phyloP scores from a whole-genome alignment of 495 filamentous ascomycete species.

The Echria macrotheca region DNA sequence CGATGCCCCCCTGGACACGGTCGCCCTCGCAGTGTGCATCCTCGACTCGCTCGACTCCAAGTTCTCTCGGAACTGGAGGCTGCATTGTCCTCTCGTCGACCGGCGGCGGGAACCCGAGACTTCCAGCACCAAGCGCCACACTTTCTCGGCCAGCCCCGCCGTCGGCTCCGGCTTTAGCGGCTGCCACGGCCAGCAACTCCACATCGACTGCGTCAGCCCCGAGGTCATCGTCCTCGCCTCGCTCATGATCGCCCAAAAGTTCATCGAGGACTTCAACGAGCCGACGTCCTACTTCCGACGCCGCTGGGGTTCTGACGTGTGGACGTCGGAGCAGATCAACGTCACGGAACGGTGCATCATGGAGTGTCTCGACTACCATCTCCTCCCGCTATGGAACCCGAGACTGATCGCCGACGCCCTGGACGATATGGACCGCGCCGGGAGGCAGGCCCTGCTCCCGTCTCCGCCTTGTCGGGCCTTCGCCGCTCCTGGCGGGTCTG shows the following conservation, averaged over 20 bases:
- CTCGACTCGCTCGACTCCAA: constrained; percentile 50
- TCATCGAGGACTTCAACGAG: constrained; percentile 44
- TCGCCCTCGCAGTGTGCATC: constrained; percentile 51
- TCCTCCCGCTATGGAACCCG: constrained; percentile 46
- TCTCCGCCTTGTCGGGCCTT: too few relatives aligned
- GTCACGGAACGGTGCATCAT: constrained; percentile 50
- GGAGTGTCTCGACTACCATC: constrained; percentile 48
- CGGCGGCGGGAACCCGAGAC: constrained; percentile 8
- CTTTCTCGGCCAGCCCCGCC: constrained; percentile 32
- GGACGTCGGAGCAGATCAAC: constrained; percentile 51
- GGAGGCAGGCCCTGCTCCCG: constrained; percentile 27
- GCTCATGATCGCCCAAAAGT: constrained; percentile 48
- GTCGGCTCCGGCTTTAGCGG: background rate
- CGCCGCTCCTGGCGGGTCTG: constrained; percentile 13
- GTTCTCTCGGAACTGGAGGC: constrained; percentile 50
- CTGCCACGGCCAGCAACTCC: constrained; percentile 25
- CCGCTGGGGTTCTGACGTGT: constrained; percentile 42
- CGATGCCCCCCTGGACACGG: constrained; percentile 42
- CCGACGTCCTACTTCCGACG: constrained; percentile 38
- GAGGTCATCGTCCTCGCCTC: constrained; percentile 48
- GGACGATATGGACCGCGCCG: constrained; percentile 50
- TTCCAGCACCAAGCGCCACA: constrained; percentile 38
- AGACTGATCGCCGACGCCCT: constrained; percentile 43
- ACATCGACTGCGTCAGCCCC: constrained; percentile 50
- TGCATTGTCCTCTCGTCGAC: constrained; percentile 39